Evolutionary conservation across 192 early-diverging fungal genomes (phyloP).

Genomic region (Chytriomyces hyalinus): DNA sequence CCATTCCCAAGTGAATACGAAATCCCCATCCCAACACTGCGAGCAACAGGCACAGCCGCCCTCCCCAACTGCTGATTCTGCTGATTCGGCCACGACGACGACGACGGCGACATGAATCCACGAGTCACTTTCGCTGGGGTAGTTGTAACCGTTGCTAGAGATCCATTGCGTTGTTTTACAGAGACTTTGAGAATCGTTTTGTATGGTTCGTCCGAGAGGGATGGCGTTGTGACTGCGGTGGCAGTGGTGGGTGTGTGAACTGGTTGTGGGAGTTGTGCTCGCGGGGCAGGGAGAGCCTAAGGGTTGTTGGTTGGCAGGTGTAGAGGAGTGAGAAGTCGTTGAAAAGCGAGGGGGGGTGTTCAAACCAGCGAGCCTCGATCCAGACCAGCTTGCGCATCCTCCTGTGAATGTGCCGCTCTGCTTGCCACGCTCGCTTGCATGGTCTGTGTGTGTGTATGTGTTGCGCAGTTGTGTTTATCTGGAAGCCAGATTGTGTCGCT

Average conservation of each 20-base stretch:
- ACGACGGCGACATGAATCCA: conserved; percentile 8
- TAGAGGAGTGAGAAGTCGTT: too few species aligned
- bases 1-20: too few species aligned
- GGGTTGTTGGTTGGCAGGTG: too few species aligned
- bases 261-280: neutral
- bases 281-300: conserved; percentile 7
- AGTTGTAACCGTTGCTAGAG: conserved; percentile 33
- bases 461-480: neutral
- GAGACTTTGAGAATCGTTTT: conserved; percentile 12
- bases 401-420: neutral
- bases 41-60: too few species aligned
- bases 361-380: neutral
- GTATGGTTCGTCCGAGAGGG: neutral
- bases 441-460: neutral
- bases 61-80: neutral
- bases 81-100: neutral
- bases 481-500: too few species aligned
- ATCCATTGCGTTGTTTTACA: conserved; percentile 31
- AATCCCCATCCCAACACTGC: too few species aligned
- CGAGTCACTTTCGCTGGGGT: conserved; percentile 30
- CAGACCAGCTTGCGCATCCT: neutral
- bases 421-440: neutral
- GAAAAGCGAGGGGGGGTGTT: too few species aligned
- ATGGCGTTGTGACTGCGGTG: neutral
- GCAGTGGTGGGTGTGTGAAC: neutral